A percentile compares a stretch with the other conserved stretches of the same genome.
Evolutionary conservation across 306 rosid genomes (phyloP).

Genomic region (Elaeagnus macrophylla): DNA sequence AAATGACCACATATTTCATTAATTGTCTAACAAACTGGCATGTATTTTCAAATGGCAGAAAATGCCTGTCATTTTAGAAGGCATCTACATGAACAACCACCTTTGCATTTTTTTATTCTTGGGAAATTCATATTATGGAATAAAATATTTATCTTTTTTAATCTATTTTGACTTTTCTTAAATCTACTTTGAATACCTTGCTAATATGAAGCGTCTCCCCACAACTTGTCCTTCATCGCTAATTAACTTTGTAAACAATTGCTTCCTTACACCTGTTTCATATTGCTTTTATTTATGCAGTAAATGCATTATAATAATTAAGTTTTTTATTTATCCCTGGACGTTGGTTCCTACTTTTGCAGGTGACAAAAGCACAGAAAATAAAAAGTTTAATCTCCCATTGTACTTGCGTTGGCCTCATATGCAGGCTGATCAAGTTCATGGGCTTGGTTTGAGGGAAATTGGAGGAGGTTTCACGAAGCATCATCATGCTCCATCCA

Average conservation of each 20-base stretch:
- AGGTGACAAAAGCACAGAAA: conserved; percentile 43
- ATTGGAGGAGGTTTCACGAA: conserved; percentile 82
- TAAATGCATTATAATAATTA: background rate
- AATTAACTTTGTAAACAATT: background rate
- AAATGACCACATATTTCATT: too few relatives aligned
- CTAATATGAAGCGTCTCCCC: conserved; percentile 17
- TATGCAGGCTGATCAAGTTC: conserved; percentile 82
- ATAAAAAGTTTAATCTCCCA: conserved; percentile 37
- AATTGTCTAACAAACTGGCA: too few relatives aligned
- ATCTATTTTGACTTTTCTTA: background rate
- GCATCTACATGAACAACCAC: too few relatives aligned
- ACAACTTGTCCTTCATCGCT: conserved; percentile 9
- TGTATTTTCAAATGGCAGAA: too few relatives aligned
- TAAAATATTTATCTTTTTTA: background rate
- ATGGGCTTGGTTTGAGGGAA: conserved; percentile 67
- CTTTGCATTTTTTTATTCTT: background rate
- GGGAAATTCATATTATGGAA: background rate
- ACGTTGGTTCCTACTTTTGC: conserved; percentile 18
- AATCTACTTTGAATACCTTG: background rate
- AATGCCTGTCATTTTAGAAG: too few relatives aligned
- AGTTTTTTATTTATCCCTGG: conserved; percentile 13
- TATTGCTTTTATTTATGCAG: background rate
- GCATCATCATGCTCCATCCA: conserved; percentile 79
- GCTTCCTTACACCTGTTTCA: background rate
- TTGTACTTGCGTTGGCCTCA: conserved; percentile 80